These are phyloP conservation scores for Thermomyces lanuginosus DNA, from an alignment of 2,329 filamentous ascomycete genomes.

Conservation along the genomic window DNA sequence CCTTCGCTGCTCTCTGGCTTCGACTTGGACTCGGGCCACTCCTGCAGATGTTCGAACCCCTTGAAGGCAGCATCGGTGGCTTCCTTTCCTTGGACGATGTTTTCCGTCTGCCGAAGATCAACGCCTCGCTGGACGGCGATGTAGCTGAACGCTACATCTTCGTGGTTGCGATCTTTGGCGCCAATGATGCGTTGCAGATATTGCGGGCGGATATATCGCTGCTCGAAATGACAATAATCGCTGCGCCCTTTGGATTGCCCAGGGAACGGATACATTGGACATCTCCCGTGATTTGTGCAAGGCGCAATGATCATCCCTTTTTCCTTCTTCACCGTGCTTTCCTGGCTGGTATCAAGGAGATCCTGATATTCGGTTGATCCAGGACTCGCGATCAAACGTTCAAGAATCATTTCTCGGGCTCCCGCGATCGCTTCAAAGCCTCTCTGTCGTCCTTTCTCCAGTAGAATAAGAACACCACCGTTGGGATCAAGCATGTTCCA, in stretches of 20 bases:
- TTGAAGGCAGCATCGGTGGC: conserved; percentile 52
- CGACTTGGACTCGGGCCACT: conserved; percentile 8
- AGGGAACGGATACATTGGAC: conserved; percentile 69
- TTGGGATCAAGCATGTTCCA: conserved; percentile 74
- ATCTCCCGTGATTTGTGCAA: conserved; percentile 77
- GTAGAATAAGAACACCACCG: conserved; percentile 68
- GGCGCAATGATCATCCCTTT: conserved; percentile 45
- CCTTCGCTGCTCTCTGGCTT: conserved; percentile 3
- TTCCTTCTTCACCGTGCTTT: conserved; percentile 30
- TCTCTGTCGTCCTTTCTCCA: conserved; percentile 81
- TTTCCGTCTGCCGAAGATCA: conserved; percentile 33
- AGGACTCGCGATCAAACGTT: conserved; percentile 53
- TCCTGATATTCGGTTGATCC: conserved; percentile 29
- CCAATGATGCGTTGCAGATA: conserved; percentile 67
- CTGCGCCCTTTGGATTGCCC: conserved; percentile 59
- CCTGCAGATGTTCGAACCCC: conserved; percentile 46
- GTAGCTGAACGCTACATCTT: conserved; percentile 84
- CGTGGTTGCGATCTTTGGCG: conserved; percentile 56
- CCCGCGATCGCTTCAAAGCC: conserved; percentile 87
- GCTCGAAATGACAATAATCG: conserved; percentile 80
- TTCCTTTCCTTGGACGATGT: conserved; percentile 35
- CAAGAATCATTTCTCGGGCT: conserved; percentile 61
- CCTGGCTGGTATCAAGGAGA: conserved; percentile 16
- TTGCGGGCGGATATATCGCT: conserved; percentile 69
- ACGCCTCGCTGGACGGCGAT: conserved; percentile 67